Percentiles rank a stretch among this genome's conserved stretches.
Conservation (phyloP, 352 stramenopile species). For the Globisporangium carolinianum region DNA sequence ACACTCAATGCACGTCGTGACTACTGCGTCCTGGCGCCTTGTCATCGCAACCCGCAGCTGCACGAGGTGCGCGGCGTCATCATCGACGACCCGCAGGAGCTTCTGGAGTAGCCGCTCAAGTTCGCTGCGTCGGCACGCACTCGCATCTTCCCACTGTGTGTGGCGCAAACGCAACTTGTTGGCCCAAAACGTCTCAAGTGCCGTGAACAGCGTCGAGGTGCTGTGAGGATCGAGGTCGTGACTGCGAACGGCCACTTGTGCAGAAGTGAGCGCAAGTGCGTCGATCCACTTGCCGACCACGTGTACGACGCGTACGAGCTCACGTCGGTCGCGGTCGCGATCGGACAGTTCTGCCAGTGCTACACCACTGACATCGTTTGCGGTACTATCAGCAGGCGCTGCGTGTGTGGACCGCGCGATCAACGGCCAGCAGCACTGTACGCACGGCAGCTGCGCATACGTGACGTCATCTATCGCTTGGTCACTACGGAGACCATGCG, state of each 20-base stretch:
- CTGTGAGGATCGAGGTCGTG: constrained; percentile 21
- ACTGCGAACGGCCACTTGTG: constrained; percentile 15
- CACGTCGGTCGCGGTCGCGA: background rate
- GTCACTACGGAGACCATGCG: background rate
- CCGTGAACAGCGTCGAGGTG: constrained; percentile 10
- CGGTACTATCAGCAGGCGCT: too few relatives aligned
- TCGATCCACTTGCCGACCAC: constrained; percentile 22
- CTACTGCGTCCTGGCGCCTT: constrained; percentile 9
- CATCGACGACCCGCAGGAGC: constrained; percentile 28
- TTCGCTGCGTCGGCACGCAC: constrained; percentile 14
- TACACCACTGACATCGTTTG: background rate
- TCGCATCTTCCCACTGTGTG: constrained; percentile 18
- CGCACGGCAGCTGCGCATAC: constrained; percentile 9
- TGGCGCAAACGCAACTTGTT: background rate
- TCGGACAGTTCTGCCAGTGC: background rate
- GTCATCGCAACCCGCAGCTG: constrained; percentile 9
- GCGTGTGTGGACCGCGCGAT: constrained; percentile 8
- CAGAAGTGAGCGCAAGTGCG: constrained; percentile 7
- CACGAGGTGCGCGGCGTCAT: constrained; percentile 20
- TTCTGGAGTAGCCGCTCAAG: constrained; percentile 18
- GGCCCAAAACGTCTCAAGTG: constrained; percentile 7
- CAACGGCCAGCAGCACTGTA: constrained; percentile 18
- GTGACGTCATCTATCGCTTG: too few relatives aligned
- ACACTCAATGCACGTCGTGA: background rate
- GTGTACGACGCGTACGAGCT: constrained; percentile 2